A percentile compares a stretch with the other conserved stretches of the same genome.
phyloP scores from a whole-genome alignment of 129 eudicot genomes.

The Tanacetum coccineum region DNA sequence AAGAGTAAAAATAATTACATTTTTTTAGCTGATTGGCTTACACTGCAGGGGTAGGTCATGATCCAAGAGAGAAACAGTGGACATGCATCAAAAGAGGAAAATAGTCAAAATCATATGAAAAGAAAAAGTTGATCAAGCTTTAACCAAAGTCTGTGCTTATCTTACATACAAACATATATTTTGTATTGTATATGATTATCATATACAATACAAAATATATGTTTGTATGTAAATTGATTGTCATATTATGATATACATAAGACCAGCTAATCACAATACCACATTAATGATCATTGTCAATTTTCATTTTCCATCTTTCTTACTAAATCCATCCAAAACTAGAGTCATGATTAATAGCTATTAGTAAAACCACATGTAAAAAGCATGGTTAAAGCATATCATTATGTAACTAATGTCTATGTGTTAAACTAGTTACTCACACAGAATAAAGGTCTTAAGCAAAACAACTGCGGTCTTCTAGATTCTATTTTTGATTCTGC shows the following conservation, averaged over 20 bases:
- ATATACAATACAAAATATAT: too few relatives aligned
- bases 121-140: conserved; percentile 14
- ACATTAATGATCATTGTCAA: neutral
- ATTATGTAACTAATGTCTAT: neutral
- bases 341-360: neutral
- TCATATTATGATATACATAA: neutral
- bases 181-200: conserved; percentile 1
- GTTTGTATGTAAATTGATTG: too few relatives aligned
- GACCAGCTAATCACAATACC: neutral
- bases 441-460: conserved; percentile 1
- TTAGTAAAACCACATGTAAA: neutral
- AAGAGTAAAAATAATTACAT: neutral
- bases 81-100: conserved; percentile 27
- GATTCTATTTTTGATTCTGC: neutral
- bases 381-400: neutral
- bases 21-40: conserved; percentile 18
- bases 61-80: conserved; percentile 26
- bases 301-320: neutral
- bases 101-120: conserved; percentile 19
- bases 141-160: conserved; percentile 10
- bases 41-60: conserved; percentile 32
- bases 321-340: conserved; percentile 13
- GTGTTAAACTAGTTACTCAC: neutral
- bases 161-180: neutral
- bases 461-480: neutral